Base-by-base conservation (phyloP, 192 early-diverging fungal species). In the Chytriomyces sp. region DNA sequence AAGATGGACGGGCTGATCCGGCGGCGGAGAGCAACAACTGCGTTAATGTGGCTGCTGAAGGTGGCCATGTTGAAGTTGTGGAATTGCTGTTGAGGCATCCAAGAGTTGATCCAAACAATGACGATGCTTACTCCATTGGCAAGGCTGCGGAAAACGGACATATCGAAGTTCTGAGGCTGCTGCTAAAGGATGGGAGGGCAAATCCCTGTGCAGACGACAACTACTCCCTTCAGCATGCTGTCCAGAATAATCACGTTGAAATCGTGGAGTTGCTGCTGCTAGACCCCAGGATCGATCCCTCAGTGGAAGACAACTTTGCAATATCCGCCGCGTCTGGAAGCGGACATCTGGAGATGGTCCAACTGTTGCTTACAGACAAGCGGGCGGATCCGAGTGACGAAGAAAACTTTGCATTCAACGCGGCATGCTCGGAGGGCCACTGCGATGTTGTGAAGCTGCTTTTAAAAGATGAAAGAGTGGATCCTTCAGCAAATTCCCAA, bases 391-490 rank as follows among this genome's bases (percentile, higher is more conserved):
- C 45, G 16, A 23, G 43, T 7, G 13, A 13, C 67, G 45, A n/a
- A n/a, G 9, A 20, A 69, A 18, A 50, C 9, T 18, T 45, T 50
- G 11, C 16, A 20, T 26, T 49, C 11, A 16, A n/a, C 43, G 18
- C 46, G 45, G 79, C 79, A 44, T 35, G 16, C 45, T 45, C 28
- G 18, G 59, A 77, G 16, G 49, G 67, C 9, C 49, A 70, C 64
- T 24, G 24, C 9, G 53, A 57, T 23, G 26, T 75, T 11, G 79
- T 80, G 18, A 57, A 24, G 64, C 59, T 43, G 5, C 50, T 80
- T 16, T 60, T 80, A 11, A 43, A 53, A n/a, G 72, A 77, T 35
- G 23, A 11, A 5, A 48, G 79, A 45, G 79, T 80, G 28, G 73
- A 79, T 79, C 73, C 78, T 35, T 35, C 35, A 35, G 35, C 35